These are phyloP conservation scores for Trypanosomatidae sp. DNA, from an alignment of 208 protist genomes.

Conservation along the genomic window DNA sequence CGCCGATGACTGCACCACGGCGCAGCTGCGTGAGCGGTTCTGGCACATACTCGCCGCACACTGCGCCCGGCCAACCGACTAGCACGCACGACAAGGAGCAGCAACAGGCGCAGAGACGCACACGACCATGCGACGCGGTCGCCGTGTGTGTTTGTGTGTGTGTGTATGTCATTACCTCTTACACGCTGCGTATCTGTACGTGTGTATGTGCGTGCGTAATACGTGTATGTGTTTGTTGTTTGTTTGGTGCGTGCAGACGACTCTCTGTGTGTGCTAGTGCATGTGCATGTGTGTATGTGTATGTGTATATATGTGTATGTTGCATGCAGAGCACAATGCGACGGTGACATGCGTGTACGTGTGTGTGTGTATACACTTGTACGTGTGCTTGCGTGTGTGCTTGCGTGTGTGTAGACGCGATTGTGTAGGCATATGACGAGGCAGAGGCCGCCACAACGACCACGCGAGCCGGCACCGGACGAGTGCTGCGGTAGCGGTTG, in stretches of 20 bases:
- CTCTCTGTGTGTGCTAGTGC: not conserved
- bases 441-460: constrained; percentile 4
- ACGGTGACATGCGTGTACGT: too few relatives aligned
- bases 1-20: constrained; percentile 30
- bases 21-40: constrained; percentile 60
- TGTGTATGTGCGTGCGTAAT: too few relatives aligned
- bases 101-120: too few relatives aligned
- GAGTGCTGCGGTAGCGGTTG: constrained; percentile 85
- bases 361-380: too few relatives aligned
- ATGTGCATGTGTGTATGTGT: not conserved
- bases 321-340: too few relatives aligned
- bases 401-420: not conserved
- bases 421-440: not conserved
- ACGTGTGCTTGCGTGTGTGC: not conserved
- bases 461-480: constrained; percentile 43
- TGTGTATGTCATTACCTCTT: too few relatives aligned
- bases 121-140: too few relatives aligned
- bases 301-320: constrained; percentile 1
- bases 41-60: constrained; percentile 60
- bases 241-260: not conserved
- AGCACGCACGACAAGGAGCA: not conserved
- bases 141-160: too few relatives aligned
- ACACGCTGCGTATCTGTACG: too few relatives aligned
- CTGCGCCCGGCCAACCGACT: constrained; percentile 9
- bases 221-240: too few relatives aligned